Base-by-base conservation (phyloP, 1,284 basidiomycete genomes). In the Lignosus rhinocerotis region DNA sequence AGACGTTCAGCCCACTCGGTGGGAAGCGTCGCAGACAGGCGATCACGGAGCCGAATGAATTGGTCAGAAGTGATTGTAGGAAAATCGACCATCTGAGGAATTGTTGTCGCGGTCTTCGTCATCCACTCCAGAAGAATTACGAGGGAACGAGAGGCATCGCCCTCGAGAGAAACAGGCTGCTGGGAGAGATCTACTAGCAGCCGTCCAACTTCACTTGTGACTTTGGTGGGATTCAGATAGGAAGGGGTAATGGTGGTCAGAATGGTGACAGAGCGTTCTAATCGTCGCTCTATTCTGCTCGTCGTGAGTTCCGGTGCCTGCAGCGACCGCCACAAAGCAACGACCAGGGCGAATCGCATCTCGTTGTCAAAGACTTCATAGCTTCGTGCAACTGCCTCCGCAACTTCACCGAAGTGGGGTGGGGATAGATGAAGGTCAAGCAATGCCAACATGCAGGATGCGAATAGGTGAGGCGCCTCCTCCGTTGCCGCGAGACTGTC, bases 41-140 rank as follows among this genome's bases (percentile, higher is more conserved):
- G 60, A 36, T 69, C 69, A 34, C 60, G 55, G 62, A 60, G 70
- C 10, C 50, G 47, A 0, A 47, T 56, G 55, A 70, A 68, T 3
- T 67, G 72, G 25, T 76, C 73, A 3, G 65, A 49, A 6, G 76
- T 74, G 56, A 85, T 72, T 14, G 77, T 78, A 36, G 65, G 70
- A 12, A 85, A 70, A 14, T 71, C 74, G 14, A 69, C 71, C 47
- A 78, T 70, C 49, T 73, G 76, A 39, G 72, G 64, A 25, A 76
- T 69, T 1, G 78, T 76, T 6, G 70, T 64, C 5, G 73, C 57
- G 1, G 64, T 66, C 8, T 57, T 56, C 12, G 65, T 58, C 33
- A 84, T 71, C 81, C 82, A 84, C 53, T 78, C 75, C 31, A 86
- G 68, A n/a, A 83, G 67, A 4, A 72, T 66, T 6, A 82, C 57